These are phyloP conservation scores for Vanrija sp. DNA, from an alignment of 1,284 basidiomycete genomes.

Conservation along the genomic window DNA sequence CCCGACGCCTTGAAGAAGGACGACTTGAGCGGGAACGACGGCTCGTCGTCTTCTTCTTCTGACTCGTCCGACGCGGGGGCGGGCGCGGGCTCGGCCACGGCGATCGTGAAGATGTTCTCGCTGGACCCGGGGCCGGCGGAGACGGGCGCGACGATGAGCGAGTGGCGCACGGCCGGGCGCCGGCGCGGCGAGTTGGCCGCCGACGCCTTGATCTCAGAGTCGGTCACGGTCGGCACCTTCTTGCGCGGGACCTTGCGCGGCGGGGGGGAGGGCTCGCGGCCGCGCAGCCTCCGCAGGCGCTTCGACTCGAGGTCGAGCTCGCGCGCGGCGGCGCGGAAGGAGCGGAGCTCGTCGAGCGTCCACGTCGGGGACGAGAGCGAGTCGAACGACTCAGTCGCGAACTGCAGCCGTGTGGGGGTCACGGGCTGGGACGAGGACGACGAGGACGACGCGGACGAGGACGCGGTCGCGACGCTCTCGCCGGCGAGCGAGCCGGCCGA, in stretches of 20 bases:
- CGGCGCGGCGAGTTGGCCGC: slow-evolving; percentile 1
- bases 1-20: neutral
- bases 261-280: slow-evolving; percentile 6
- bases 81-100: neutral
- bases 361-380: slow-evolving; percentile 19
- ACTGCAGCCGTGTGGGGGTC: slow-evolving; percentile 18
- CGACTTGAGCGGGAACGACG: neutral
- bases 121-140: neutral
- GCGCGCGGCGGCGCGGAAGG: slow-evolving; percentile 19
- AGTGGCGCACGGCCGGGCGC: slow-evolving; percentile 9
- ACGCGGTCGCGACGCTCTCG: slow-evolving; percentile 8
- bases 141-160: slow-evolving; percentile 1
- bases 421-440: slow-evolving; percentile 2
- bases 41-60: too few species aligned
- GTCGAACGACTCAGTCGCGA: slow-evolving; percentile 22
- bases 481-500: slow-evolving; percentile 7
- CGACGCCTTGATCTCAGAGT: slow-evolving; percentile 7
- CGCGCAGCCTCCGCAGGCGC: slow-evolving; percentile 12
- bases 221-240: slow-evolving; percentile 23
- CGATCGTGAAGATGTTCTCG: neutral
- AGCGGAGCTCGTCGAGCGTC: slow-evolving; percentile 25
- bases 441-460: neutral
- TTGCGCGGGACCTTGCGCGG: slow-evolving; percentile 26
- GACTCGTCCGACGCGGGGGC: neutral
- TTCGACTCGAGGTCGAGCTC: slow-evolving; percentile 25